A percentile compares a stretch with the other conserved stretches of the same genome.
Conservation (phyloP, 2,329 filamentous ascomycete species). For the Periconia macrospinosa region DNA sequence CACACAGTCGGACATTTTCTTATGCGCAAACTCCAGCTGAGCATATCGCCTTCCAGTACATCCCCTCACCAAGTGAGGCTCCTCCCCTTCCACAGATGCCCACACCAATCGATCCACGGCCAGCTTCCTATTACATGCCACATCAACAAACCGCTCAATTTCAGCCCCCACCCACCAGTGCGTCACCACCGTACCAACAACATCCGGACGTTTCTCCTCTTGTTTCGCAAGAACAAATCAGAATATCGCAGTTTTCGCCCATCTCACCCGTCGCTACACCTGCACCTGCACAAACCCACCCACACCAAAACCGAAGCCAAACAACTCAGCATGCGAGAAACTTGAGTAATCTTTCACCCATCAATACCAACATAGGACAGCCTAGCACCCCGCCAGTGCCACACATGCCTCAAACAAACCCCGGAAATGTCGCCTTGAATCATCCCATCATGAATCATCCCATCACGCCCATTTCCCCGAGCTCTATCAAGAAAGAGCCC, state of each 20-base stretch:
- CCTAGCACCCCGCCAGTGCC: constrained; percentile 29
- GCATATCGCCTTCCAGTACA: constrained; percentile 29
- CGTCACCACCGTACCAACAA: constrained; percentile 25
- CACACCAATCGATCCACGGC: constrained; percentile 26
- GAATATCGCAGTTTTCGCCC: constrained; percentile 22
- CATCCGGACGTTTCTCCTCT: constrained; percentile 28
- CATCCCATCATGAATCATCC: constrained; percentile 34
- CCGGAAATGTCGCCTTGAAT: constrained; percentile 25
- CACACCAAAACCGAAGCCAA: constrained; percentile 13
- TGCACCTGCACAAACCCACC: constrained; percentile 17
- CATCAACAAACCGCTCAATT: constrained; percentile 24
- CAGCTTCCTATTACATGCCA: constrained; percentile 26
- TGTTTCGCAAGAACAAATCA: constrained; percentile 22
- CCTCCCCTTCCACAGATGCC: constrained; percentile 26
- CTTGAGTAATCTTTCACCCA: constrained; percentile 33
- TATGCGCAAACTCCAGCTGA: constrained; percentile 42
- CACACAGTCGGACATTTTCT: constrained; percentile 33
- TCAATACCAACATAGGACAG: constrained; percentile 30
- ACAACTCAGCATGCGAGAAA: constrained; percentile 33
- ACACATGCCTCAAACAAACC: constrained; percentile 25
- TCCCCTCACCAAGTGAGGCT: constrained; percentile 24
- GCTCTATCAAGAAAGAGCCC: constrained; percentile 23
- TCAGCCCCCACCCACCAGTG: constrained; percentile 24
- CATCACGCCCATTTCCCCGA: constrained; percentile 32
- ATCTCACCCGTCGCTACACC: constrained; percentile 26